Evolutionary conservation across 495 filamentous ascomycete genomes (phyloP).

Genomic region (Penicillium herquei): DNA sequence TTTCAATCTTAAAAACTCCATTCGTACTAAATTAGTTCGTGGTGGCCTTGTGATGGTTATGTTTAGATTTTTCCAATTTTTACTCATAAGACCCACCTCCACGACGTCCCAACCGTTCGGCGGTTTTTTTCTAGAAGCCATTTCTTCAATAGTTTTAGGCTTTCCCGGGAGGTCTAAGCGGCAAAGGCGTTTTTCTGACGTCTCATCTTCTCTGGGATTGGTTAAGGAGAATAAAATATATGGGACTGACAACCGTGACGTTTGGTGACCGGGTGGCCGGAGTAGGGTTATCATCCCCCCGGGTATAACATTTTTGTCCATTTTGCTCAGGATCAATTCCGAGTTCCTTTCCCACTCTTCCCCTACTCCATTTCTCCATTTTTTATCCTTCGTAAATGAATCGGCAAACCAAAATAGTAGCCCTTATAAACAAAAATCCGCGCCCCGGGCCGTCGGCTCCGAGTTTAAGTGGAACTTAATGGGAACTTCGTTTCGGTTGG

Average conservation of each 20-base stretch:
- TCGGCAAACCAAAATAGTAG: no score
- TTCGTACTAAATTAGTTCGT: no score
- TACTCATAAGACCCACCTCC: slow-evolving; percentile 7
- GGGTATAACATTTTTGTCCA: no score
- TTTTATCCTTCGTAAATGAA: no score
- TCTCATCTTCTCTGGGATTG: background rate
- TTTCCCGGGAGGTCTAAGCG: background rate
- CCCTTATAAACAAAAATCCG: slow-evolving; percentile 1
- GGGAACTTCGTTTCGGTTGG: slow-evolving; percentile 6
- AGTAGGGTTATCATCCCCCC: no score
- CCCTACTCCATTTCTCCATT: no score
- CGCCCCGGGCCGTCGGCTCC: slow-evolving; percentile 19
- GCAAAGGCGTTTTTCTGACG: background rate
- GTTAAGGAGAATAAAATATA: background rate
- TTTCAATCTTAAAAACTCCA: background rate
- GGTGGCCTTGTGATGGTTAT: background rate
- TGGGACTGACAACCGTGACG: no score
- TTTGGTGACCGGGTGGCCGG: no score
- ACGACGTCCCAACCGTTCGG: slow-evolving; percentile 1
- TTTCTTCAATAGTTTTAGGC: background rate
- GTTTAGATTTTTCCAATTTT: background rate
- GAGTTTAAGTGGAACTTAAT: slow-evolving; percentile 12
- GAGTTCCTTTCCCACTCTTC: no score
- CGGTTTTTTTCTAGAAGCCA: slow-evolving; percentile 7
- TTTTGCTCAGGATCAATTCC: no score